Evolutionary conservation across 129 eudicot species (phyloP).

Genomic region (Ambrosia artemisiifolia): DNA sequence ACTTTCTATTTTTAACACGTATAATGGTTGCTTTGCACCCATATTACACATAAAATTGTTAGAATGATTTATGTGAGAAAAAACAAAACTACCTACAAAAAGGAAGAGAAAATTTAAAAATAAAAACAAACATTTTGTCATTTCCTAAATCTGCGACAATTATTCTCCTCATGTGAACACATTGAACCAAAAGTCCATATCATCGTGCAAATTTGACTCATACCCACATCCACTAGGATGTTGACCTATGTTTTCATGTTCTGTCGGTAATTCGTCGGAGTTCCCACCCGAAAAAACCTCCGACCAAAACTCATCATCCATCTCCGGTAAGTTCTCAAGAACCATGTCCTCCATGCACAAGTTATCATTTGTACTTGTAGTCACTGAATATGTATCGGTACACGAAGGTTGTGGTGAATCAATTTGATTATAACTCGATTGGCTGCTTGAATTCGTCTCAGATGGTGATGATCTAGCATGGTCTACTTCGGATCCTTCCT

Average conservation of each 20-base stretch:
- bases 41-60: conserved; percentile 14
- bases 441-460: conserved; percentile 16
- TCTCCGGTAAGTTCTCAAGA: conserved; percentile 28
- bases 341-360: conserved; percentile 17
- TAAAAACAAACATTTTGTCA: conserved; percentile 8
- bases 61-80: not conserved
- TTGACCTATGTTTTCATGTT: conserved; percentile 25
- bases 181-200: conserved; percentile 55
- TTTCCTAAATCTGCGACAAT: conserved; percentile 23
- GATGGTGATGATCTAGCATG: not conserved
- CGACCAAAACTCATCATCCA: conserved; percentile 53
- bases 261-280: conserved; percentile 28
- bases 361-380: conserved; percentile 24
- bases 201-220: conserved; percentile 38
- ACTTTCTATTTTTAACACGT: too few species aligned
- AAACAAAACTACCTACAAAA: conserved; percentile 1
- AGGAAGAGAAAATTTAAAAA: not conserved
- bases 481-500: conserved; percentile 2
- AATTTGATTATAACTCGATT: conserved; percentile 24
- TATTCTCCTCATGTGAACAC: conserved; percentile 46
- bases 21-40: not conserved
- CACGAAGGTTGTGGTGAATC: conserved; percentile 38
- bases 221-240: conserved; percentile 31
- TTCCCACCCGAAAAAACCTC: conserved; percentile 38
- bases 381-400: conserved; percentile 30